Evolutionary conservation across 2,329 filamentous ascomycete genomes (phyloP).

Genomic region (Raffaelea albimanens): DNA sequence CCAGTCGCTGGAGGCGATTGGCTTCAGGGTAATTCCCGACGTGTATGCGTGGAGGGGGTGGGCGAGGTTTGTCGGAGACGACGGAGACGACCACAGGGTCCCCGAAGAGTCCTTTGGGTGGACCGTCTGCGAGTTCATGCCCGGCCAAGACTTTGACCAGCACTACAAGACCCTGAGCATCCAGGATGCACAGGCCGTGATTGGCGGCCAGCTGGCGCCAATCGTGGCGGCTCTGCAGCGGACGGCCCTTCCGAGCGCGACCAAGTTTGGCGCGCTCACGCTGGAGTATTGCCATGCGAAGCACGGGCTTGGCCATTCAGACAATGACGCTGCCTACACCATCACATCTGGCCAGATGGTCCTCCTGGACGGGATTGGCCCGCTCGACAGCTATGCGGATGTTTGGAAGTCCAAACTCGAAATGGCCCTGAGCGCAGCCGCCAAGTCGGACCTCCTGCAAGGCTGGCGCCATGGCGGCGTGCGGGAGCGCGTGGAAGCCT

Average conservation of each 20-base stretch:
- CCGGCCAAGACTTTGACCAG: conserved; percentile 14
- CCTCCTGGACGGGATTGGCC: conserved; percentile 9
- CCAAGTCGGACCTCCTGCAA: conserved; percentile 8
- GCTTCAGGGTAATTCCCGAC: conserved; percentile 14
- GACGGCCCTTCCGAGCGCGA: conserved; percentile 7
- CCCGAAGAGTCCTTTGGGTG: conserved; percentile 12
- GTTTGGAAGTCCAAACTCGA: conserved; percentile 11
- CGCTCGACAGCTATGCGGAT: conserved; percentile 11
- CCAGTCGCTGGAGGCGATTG: not conserved
- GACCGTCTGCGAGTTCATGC: conserved; percentile 16
- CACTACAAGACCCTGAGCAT: conserved; percentile 10
- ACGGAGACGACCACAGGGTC: not conserved
- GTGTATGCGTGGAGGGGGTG: conserved; percentile 16
- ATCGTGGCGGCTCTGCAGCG: conserved; percentile 13
- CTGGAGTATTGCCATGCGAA: not conserved
- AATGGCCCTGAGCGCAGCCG: conserved; percentile 6
- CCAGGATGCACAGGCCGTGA: conserved; percentile 3
- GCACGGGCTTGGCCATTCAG: conserved; percentile 7
- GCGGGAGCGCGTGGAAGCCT: conserved; percentile 3
- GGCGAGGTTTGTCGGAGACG: not conserved
- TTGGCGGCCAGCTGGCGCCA: conserved; percentile 16
- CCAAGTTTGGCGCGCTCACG: too few relatives aligned
- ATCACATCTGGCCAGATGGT: conserved; percentile 9
- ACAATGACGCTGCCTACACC: not conserved
- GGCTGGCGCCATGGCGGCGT: conserved; percentile 15